Base-by-base conservation (phyloP, 2,329 filamentous ascomycete genomes). In the Beauveria medogensis region DNA sequence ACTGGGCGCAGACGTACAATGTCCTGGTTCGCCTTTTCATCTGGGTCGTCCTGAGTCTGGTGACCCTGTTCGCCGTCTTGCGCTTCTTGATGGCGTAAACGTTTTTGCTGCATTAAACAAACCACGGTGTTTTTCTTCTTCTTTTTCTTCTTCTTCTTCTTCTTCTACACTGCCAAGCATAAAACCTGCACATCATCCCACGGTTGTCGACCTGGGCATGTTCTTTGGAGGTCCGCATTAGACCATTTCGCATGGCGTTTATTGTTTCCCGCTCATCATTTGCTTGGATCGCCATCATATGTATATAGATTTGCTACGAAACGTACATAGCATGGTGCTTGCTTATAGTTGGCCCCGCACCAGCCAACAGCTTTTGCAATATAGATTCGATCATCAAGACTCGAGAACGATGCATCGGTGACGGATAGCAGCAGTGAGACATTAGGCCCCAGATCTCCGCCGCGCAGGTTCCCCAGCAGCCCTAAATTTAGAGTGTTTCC, bases 1-100 rank as follows among this genome's bases (percentile, higher is more conserved):
- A 73, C 67, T 67, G 67, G 50, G 69, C 70, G 62, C 72, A 74
- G 65, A 70, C 71, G 66, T 69, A 72, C 67, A 73, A 72, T 60
- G 69, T 72, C 16, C 63, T 67, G 8, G 63, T 73, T 1, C 66
- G 70, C 20, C 69, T 67, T 55, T 41, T 67, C 12, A 55, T 65
- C 54, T 65, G 62, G 30, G 57, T 68, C 9, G 4, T 62, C 20
- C 22, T 69, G 1, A 22, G 62, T 5, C 20, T 66, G n/a, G n/a
- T 68, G 7, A 55, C 61, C 3, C 30, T 55, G 9, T 37, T 62
- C 18, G 61, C 61, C 51, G 20, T 58, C 48, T 41, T 61, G 28
- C 53, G 60, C 5, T 40, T 61, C 6, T 8, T 57, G 2, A 43
- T 43, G 28, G 52, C 58, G 12, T 60, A 55, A 28, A 30, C 22